These are phyloP conservation scores for Pharus latifolius DNA, from an alignment of 176 grass and related monocot genomes.

Conservation along the genomic window DNA sequence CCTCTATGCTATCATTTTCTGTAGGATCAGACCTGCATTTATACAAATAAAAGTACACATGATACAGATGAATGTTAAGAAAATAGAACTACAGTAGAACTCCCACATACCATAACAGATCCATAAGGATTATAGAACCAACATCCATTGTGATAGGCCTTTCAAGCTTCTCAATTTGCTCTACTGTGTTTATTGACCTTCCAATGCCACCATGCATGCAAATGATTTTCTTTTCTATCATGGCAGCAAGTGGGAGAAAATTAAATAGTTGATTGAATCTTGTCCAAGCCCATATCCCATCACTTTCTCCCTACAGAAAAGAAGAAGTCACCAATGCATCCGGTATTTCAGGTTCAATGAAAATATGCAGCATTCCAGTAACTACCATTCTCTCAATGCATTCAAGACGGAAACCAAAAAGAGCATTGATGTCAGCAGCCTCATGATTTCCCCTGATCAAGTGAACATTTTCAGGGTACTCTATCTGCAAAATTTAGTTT, in stretches of 20 bases:
- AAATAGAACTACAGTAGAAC: background rate
- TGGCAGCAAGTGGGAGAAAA: slow-evolving; percentile 89
- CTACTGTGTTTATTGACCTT: slow-evolving; percentile 81
- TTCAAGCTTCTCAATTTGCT: slow-evolving; percentile 98
- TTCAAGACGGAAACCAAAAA: slow-evolving; percentile 95
- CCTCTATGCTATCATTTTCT: slow-evolving; percentile 95
- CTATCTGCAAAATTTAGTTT: slow-evolving; percentile 58
- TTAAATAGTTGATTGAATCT: slow-evolving; percentile 98
- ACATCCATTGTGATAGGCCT: slow-evolving; percentile 99
- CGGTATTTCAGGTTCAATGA: slow-evolving; percentile 6
- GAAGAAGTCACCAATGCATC: background rate
- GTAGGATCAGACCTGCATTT: slow-evolving; percentile 94
- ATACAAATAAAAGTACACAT: slow-evolving; percentile 8
- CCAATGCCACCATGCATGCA: slow-evolving; percentile 99
- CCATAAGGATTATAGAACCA: slow-evolving; percentile 94
- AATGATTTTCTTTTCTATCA: slow-evolving; percentile 99
- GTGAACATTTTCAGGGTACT: slow-evolving; percentile 89
- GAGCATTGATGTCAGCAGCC: slow-evolving; percentile 99
- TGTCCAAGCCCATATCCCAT: slow-evolving; percentile 97
- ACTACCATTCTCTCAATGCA: slow-evolving; percentile 98
- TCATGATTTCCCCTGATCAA: slow-evolving; percentile 98
- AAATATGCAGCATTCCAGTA: background rate
- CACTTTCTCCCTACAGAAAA: slow-evolving; percentile 83
- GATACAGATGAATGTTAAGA: background rate
- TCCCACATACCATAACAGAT: slow-evolving; percentile 76